Base-by-base conservation (phyloP, 805 yeast species). In the Candida silvatica region DNA sequence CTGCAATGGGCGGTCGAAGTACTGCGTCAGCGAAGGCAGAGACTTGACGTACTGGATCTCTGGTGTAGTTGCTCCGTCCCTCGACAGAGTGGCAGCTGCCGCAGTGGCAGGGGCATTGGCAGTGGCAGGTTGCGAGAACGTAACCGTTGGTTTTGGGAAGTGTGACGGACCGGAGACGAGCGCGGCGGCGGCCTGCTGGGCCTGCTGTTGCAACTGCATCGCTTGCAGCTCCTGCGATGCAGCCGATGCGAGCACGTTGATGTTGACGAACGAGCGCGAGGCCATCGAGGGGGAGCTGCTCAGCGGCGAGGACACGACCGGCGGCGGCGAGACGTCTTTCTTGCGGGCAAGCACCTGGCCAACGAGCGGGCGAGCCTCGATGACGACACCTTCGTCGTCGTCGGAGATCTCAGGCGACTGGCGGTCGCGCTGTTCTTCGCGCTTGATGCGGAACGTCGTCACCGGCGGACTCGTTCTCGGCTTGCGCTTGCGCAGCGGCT, bases 171-270 rank as follows among this genome's bases (percentile, higher is more conserved):
- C 28, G 26, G 33, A 25, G 29, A 36, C 29, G 38, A 40, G 31
- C 7, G 46, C 35, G 23, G 34, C 37, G 6, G 46, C 44, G n/a
- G 47, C 45, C 19, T 39, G 32, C 6, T 33, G 43, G 4, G 45
- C 45, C 5, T 44, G 45, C 23, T 45, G 47, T 31, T 42, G 47
- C 24, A 49, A 40, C 41, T 64, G 64, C 40, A 71, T 42, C 38
- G 62, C 60, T 36, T 62, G 62, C 37, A 72, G 58, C 49, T 72
- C 78, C 47, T 71, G 74, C 3, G 73, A 62, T 4, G 78, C 77
- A 5, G 77, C 76, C 9, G 68, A 56, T 5, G 77, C 77, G 32
- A 72, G 51, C 3, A 70, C 55, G 47, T 71, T 74, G 33, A 72
- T 71, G 29, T 30, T 31, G 47, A 45, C 32, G 36, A 40, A 22